These are phyloP conservation scores for Protomyces inouyei DNA, from an alignment of 1,139 yeast species.

Conservation along the genomic window DNA sequence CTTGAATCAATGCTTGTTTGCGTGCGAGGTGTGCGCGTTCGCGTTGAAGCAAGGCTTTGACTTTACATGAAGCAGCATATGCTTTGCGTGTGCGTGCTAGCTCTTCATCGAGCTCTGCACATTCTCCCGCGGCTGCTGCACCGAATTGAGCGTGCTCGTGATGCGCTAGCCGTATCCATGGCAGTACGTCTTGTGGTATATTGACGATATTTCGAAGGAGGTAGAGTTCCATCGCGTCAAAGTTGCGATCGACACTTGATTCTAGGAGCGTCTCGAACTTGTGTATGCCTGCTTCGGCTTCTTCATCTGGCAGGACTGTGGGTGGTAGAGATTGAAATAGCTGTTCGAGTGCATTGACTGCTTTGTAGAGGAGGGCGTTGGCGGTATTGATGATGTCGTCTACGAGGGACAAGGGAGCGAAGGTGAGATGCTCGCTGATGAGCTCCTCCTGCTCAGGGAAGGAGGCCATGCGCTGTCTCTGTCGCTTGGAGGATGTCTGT, in stretches of 20 bases:
- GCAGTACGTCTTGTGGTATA: slow-evolving; percentile 67
- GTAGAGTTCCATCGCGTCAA: slow-evolving; percentile 82
- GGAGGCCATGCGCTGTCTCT: neutral
- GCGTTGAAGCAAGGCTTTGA: slow-evolving; percentile 1
- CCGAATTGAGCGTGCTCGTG: slow-evolving; percentile 46
- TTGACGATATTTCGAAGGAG: slow-evolving; percentile 69
- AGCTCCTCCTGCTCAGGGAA: slow-evolving; percentile 36
- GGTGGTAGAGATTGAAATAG: slow-evolving; percentile 44
- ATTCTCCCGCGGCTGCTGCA: slow-evolving; percentile 4
- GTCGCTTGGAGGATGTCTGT: too few species aligned
- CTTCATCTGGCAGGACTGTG: slow-evolving; percentile 42
- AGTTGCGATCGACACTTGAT: slow-evolving; percentile 72
- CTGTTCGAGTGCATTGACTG: slow-evolving; percentile 73
- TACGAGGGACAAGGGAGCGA: slow-evolving; percentile 76
- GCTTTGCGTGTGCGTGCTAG: slow-evolving; percentile 12
- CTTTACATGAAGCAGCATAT: slow-evolving; percentile 10
- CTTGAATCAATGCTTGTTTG: slow-evolving; percentile 6
- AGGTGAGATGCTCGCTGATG: slow-evolving; percentile 81
- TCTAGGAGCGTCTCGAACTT: slow-evolving; percentile 74
- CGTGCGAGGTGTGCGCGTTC: slow-evolving; percentile 1
- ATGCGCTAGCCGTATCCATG: slow-evolving; percentile 64
- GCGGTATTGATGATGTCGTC: slow-evolving; percentile 90
- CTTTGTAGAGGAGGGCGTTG: slow-evolving; percentile 75
- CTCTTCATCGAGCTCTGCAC: slow-evolving; percentile 26
- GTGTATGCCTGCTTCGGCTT: slow-evolving; percentile 71